Conservation (phyloP, 1,139 yeast genomes). For the Groenewaldozyma auringiensis region DNA sequence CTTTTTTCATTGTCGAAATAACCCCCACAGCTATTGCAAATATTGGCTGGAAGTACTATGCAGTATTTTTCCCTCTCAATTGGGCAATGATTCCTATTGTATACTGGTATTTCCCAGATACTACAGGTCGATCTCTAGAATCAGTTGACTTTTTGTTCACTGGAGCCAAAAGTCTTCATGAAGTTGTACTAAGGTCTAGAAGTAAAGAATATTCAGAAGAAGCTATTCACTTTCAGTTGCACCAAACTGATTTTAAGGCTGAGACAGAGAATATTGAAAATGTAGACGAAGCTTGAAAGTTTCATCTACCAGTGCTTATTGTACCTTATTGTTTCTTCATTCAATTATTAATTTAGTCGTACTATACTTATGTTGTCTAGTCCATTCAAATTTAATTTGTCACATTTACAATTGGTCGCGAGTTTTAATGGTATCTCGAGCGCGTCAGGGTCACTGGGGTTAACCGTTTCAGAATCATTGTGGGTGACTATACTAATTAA, state of each 20-base stretch:
- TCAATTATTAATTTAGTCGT: too few relatives aligned
- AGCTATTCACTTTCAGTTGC: constrained; percentile 3
- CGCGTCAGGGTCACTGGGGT: too few relatives aligned
- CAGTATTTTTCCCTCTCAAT: constrained; percentile 31
- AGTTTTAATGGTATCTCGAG: too few relatives aligned
- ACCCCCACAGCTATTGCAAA: constrained; percentile 35
- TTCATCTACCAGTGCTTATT: too few relatives aligned
- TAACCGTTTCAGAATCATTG: too few relatives aligned
- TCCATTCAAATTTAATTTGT: too few relatives aligned
- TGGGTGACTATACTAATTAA: too few relatives aligned
- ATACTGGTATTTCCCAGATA: constrained; percentile 47
- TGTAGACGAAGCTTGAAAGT: background rate
- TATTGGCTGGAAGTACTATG: constrained; percentile 31
- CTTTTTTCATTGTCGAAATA: constrained; percentile 35
- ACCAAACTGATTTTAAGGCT: constrained; percentile 2
- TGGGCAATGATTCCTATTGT: constrained; percentile 36
- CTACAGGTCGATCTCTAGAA: constrained; percentile 50
- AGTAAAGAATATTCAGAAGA: constrained; percentile 5
- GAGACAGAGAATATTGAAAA: background rate
- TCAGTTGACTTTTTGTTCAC: background rate
- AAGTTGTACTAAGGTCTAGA: constrained; percentile 1
- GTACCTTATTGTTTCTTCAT: background rate
- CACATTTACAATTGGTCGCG: too few relatives aligned
- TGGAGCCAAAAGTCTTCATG: constrained; percentile 5
- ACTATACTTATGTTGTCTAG: too few relatives aligned